phyloP scores from a whole-genome alignment of 2,329 filamentous ascomycete genomes.

The Pseudogymnoascus sp. region DNA sequence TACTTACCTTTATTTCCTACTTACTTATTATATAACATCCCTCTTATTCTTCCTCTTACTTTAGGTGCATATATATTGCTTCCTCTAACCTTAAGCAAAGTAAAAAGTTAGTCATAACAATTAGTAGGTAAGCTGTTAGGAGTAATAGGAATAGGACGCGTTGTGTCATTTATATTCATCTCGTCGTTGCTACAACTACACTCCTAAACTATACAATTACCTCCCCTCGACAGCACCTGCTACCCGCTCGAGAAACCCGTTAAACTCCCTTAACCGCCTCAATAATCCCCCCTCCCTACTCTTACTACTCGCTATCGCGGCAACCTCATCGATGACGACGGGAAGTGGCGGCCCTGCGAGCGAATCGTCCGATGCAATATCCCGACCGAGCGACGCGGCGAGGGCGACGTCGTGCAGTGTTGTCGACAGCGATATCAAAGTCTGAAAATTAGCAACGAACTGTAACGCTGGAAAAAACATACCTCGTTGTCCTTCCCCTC shows the following conservation, averaged over 20 bases:
- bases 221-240: slow-evolving; percentile 46
- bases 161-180: too few species aligned
- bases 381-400: slow-evolving; percentile 33
- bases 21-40: too few species aligned
- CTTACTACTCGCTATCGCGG: slow-evolving; percentile 45
- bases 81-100: too few species aligned
- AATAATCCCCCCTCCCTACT: slow-evolving; percentile 46
- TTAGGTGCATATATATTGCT: too few species aligned
- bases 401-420: slow-evolving; percentile 57
- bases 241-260: slow-evolving; percentile 55
- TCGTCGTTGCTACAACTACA: too few species aligned
- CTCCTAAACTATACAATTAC: not conserved
- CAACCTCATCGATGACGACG: slow-evolving; percentile 34
- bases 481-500: slow-evolving; percentile 47
- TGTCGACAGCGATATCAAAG: not conserved
- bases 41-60: too few species aligned
- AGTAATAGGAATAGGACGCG: too few species aligned
- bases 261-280: slow-evolving; percentile 53
- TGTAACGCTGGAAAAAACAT: slow-evolving; percentile 19
- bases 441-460: not conserved
- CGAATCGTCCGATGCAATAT: not conserved
- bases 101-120: too few species aligned
- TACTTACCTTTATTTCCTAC: too few species aligned
- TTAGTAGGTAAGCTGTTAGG: too few species aligned
- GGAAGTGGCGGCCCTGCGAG: not conserved